These are phyloP conservation scores for Hanseniaspora opuntiae DNA, from an alignment of 805 yeast species.

Conservation along the genomic window DNA sequence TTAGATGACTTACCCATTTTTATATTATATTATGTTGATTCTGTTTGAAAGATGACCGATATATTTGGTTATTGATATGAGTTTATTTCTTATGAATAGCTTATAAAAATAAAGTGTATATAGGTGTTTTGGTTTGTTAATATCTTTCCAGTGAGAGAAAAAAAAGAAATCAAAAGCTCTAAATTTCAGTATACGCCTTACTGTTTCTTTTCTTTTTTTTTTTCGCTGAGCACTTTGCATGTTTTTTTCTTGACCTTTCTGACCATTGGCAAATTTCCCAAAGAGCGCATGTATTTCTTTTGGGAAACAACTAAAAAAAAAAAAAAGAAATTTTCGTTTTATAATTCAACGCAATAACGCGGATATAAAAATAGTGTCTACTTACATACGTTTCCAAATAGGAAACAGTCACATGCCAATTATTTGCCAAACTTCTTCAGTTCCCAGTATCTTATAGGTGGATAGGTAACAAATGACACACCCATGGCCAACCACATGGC, in stretches of 20 bases:
- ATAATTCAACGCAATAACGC: neutral
- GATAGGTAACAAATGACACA: slow-evolving; percentile 51
- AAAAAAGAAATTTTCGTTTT: neutral
- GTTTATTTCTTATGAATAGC: no score
- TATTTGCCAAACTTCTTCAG: slow-evolving; percentile 40
- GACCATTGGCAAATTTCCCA: no score
- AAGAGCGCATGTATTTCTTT: no score
- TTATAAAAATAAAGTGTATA: no score
- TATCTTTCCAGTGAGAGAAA: neutral
- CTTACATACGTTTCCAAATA: neutral
- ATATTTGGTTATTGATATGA: neutral
- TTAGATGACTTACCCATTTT: slow-evolving; percentile 11
- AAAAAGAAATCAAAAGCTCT: neutral
- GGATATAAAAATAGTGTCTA: neutral
- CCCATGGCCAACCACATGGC: slow-evolving; percentile 74
- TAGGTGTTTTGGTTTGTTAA: no score
- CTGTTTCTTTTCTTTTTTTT: no score
- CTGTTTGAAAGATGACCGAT: neutral
- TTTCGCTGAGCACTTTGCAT: no score
- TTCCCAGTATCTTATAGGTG: slow-evolving; percentile 53
- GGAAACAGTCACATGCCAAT: neutral
- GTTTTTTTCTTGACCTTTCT: no score
- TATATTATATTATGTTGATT: neutral
- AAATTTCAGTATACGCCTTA: no score
- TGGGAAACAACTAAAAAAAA: neutral